Base-by-base conservation (phyloP, 2,329 filamentous ascomycete species). In the Diplocarpon mali region DNA sequence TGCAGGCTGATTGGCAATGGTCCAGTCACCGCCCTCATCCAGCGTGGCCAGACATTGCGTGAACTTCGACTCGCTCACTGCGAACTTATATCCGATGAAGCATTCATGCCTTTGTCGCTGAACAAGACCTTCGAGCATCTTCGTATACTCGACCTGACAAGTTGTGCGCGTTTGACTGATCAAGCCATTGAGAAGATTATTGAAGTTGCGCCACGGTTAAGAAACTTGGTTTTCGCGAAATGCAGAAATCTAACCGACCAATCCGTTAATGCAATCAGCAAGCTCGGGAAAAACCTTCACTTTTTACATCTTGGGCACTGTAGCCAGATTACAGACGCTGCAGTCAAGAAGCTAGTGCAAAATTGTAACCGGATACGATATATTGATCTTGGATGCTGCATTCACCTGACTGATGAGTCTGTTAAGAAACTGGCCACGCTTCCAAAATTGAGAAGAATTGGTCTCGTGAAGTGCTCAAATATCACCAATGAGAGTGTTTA, bases 231-330 rank as follows among this genome's bases (percentile, higher is more conserved):
- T 5, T 74, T 98, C 13, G 87, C 89, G 52, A 98, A 98, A 67
- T 98, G 92, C 65, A 78, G 84, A 52, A 83, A 89, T 58, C 85
- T 98, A 58, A 96, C 92, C 1, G 90, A 98, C 65, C 75, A 77
- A 38, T 83, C 90, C 8, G 88, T 98, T 8, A 72, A 83, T 55
- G 83, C 89, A 45, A 96, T 98, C 52, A 83, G 88, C 45, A 82
- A 78, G 56, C 73, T 98, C 3, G 88, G 89, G 50, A 96, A 95
- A 70, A 98, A 96, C 57, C 69, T 98, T 44, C 92, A 98, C 64
- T 96, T 95, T 62, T 82, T 98, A 42, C 92, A 98, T 60, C 73
- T 98, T 2, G 92, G 92, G 9, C 92, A 98, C 63, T 98, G 92
- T 64, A 78, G 78, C 24, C 80, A 89, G 38, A 89, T 98, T 59